phyloP scores from a whole-genome alignment of 1,284 basidiomycete genomes.

The Sporisorium scitamineum region DNA sequence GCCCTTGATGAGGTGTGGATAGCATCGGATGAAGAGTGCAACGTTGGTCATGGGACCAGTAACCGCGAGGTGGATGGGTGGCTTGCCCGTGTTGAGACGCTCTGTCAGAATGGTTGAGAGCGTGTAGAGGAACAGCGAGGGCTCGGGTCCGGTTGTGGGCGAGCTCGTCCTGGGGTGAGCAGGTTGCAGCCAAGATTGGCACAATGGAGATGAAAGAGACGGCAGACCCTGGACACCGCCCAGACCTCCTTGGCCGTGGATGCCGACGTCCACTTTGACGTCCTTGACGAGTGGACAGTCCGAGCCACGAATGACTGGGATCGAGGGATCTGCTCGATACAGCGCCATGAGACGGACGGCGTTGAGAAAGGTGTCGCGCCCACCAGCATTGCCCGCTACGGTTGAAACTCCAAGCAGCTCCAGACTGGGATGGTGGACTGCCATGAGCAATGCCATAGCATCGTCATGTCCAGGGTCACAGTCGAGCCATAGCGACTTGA shows the following conservation, averaged over 20 bases:
- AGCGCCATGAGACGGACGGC: slow-evolving; percentile 54
- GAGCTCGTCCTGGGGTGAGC: slow-evolving; percentile 37
- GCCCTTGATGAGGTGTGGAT: slow-evolving; percentile 50
- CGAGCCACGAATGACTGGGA: slow-evolving; percentile 58
- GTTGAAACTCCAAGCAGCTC: slow-evolving; percentile 60
- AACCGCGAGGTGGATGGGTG: slow-evolving; percentile 53
- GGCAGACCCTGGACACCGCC: slow-evolving; percentile 60
- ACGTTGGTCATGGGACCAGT: slow-evolving; percentile 64
- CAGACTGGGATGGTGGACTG: slow-evolving; percentile 51
- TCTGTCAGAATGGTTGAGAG: slow-evolving; percentile 71
- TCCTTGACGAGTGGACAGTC: slow-evolving; percentile 57
- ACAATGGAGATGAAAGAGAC: slow-evolving; percentile 32
- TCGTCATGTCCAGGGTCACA: slow-evolving; percentile 64
- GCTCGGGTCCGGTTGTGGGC: slow-evolving; percentile 37
- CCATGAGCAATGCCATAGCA: slow-evolving; percentile 59
- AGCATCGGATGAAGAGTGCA: slow-evolving; percentile 57
- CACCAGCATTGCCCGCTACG: slow-evolving; percentile 59
- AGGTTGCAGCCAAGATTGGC: slow-evolving; percentile 42
- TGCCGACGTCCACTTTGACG: slow-evolving; percentile 49
- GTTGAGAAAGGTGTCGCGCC: slow-evolving; percentile 55
- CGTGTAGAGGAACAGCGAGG: slow-evolving; percentile 51
- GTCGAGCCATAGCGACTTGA: slow-evolving; percentile 60
- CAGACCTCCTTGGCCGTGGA: slow-evolving; percentile 62
- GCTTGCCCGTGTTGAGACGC: slow-evolving; percentile 38
- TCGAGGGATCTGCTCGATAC: slow-evolving; percentile 39